These are phyloP conservation scores for Vicia sativa DNA, from an alignment of 306 rosid species.

Conservation along the genomic window DNA sequence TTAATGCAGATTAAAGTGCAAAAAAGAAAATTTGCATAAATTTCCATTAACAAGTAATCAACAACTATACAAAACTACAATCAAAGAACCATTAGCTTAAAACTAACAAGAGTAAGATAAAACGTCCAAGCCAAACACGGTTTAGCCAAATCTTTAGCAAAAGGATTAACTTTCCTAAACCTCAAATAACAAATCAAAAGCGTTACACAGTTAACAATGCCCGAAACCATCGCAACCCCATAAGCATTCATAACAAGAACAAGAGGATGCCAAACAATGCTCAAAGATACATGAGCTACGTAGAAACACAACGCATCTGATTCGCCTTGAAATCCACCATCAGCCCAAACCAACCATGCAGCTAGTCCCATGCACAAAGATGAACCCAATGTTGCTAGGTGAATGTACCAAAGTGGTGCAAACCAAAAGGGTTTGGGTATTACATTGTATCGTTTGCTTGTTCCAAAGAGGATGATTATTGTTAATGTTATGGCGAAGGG, in stretches of 20 bases:
- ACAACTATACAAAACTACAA: conserved; percentile 1
- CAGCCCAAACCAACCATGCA: conserved; percentile 82
- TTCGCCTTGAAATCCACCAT: conserved; percentile 59
- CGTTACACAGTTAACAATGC: conserved; percentile 47
- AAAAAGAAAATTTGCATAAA: too few relatives aligned
- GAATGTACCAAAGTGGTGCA: conserved; percentile 66
- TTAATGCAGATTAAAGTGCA: too few relatives aligned
- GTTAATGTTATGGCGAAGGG: conserved; percentile 48
- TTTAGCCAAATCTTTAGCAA: conserved; percentile 59
- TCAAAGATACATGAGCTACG: conserved; percentile 47
- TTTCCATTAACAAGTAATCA: neutral
- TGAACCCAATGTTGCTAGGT: conserved; percentile 48
- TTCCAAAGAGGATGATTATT: conserved; percentile 52
- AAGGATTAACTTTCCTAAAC: conserved; percentile 56
- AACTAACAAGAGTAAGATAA: conserved; percentile 48
- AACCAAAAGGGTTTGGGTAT: conserved; percentile 56
- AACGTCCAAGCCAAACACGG: conserved; percentile 52
- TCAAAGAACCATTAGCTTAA: conserved; percentile 42
- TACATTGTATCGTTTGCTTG: conserved; percentile 44
- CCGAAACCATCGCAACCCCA: conserved; percentile 42
- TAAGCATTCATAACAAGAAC: conserved; percentile 50
- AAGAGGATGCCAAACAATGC: conserved; percentile 68
- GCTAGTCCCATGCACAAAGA: conserved; percentile 68
- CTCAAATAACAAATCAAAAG: conserved; percentile 47
- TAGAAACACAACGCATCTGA: conserved; percentile 53